phyloP scores from a whole-genome alignment of 2,329 filamentous ascomycete genomes.

The Diplodia corticola region DNA sequence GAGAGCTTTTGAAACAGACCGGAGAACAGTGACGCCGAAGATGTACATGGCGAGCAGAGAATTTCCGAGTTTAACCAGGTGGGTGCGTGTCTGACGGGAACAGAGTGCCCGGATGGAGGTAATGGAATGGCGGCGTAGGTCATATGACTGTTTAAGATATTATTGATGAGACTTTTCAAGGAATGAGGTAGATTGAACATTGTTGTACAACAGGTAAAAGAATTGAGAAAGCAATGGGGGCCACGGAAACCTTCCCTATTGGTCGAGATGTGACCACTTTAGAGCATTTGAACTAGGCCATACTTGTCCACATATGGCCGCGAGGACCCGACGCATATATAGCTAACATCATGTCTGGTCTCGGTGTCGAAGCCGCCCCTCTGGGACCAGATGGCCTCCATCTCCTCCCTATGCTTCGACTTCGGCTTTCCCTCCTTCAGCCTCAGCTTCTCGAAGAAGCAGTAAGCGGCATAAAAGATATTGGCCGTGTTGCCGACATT shows the following conservation, averaged over 20 bases:
- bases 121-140: neutral
- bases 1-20: neutral
- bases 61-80: neutral
- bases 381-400: slow-evolving; percentile 44
- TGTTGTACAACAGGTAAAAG: neutral
- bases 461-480: slow-evolving; percentile 57
- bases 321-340: neutral
- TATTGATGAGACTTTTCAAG: neutral
- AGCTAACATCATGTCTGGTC: neutral
- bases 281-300: neutral
- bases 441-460: slow-evolving; percentile 61
- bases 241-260: too few relatives aligned
- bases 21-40: neutral
- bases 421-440: slow-evolving; percentile 55
- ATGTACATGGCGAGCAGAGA: neutral
- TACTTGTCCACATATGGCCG: neutral
- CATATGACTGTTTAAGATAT: neutral
- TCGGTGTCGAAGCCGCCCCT: slow-evolving; percentile 4
- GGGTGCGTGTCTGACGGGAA: neutral
- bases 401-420: slow-evolving; percentile 51
- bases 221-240: too few relatives aligned
- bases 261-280: neutral
- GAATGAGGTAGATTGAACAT: neutral
- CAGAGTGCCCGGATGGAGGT: neutral
- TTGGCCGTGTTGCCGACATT: slow-evolving; percentile 50